A percentile compares a stretch with the other conserved stretches of the same genome.
Evolutionary conservation across 495 filamentous ascomycete species (phyloP).

Genomic region (Penicillium taxi): DNA sequence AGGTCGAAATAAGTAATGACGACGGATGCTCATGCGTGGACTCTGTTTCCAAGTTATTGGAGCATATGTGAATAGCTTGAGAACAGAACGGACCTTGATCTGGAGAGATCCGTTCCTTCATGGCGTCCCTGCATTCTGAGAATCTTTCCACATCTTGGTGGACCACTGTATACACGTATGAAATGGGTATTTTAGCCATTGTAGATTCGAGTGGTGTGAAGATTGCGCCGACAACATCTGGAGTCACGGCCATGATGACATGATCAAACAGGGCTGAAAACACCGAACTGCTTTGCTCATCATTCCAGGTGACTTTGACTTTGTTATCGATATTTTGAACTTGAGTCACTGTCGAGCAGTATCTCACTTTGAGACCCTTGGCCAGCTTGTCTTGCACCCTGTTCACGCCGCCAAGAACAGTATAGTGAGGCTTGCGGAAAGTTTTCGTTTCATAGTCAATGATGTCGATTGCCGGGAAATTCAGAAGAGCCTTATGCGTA

Average conservation of each 20-base stretch:
- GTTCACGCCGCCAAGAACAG: slow-evolving; percentile 39
- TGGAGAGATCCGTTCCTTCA: slow-evolving; percentile 1
- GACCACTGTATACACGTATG: slow-evolving; percentile 33
- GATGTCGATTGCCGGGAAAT: slow-evolving; percentile 44
- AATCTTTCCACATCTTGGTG: slow-evolving; percentile 31
- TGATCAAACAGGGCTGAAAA: slow-evolving; percentile 15
- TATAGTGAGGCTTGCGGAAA: slow-evolving; percentile 40
- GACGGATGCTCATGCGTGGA: slow-evolving; percentile 29
- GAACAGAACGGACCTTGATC: neutral
- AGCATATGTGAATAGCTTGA: slow-evolving; percentile 22
- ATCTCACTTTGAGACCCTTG: slow-evolving; percentile 13
- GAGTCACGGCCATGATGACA: slow-evolving; percentile 42
- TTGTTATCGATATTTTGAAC: slow-evolving; percentile 10
- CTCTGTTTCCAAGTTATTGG: slow-evolving; percentile 23
- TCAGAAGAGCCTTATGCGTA: slow-evolving; percentile 40
- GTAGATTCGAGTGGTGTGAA: slow-evolving; percentile 30
- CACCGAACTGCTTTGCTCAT: neutral
- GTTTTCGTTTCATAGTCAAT: slow-evolving; percentile 38
- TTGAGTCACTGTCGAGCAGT: slow-evolving; percentile 6
- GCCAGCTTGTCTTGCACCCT: slow-evolving; percentile 37
- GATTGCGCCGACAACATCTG: slow-evolving; percentile 34
- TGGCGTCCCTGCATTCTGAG: slow-evolving; percentile 1
- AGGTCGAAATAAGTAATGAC: slow-evolving; percentile 26
- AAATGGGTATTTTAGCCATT: slow-evolving; percentile 36
- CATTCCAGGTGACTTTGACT: slow-evolving; percentile 13